Percentiles rank a stretch among this genome's conserved stretches.
Evolutionary conservation across 2,329 filamentous ascomycete species (phyloP).

Genomic region (Ophiosphaerella korrae): DNA sequence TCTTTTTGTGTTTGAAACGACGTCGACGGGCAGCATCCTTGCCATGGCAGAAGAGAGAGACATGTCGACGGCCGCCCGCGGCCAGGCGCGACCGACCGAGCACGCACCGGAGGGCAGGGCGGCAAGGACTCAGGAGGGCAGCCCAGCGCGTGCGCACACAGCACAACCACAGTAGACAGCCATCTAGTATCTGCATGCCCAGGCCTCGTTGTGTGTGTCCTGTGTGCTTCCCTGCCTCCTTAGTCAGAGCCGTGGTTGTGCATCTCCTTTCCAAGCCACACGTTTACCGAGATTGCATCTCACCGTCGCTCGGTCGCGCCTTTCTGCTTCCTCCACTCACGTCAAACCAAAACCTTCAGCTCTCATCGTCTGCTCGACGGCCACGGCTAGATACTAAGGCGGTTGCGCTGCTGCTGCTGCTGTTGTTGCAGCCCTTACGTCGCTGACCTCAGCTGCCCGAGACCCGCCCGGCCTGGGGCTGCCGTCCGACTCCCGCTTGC

Average conservation of each 20-base stretch:
- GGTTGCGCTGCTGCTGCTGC: slow-evolving; percentile 11
- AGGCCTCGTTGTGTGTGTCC: neutral
- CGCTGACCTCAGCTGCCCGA: neutral
- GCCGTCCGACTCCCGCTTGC: slow-evolving; percentile 1
- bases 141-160: slow-evolving; percentile 5
- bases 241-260: neutral
- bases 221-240: too few species aligned
- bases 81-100: slow-evolving; percentile 4
- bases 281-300: slow-evolving; percentile 20
- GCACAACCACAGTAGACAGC: too few species aligned
- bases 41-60: slow-evolving; percentile 2
- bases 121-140: too few species aligned
- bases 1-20: slow-evolving; percentile 34
- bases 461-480: neutral
- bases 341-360: slow-evolving; percentile 23
- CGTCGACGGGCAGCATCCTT: slow-evolving; percentile 11
- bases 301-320: slow-evolving; percentile 32
- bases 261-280: slow-evolving; percentile 16
- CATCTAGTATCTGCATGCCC: too few species aligned
- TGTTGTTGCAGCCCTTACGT: neutral
- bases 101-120: neutral
- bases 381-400: slow-evolving; percentile 15
- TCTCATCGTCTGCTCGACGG: slow-evolving; percentile 13
- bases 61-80: slow-evolving; percentile 7
- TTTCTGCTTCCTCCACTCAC: slow-evolving; percentile 37